Evolutionary conservation across 352 stramenopile genomes (phyloP).

Genomic region (Globisporangium megalacanthum): DNA sequence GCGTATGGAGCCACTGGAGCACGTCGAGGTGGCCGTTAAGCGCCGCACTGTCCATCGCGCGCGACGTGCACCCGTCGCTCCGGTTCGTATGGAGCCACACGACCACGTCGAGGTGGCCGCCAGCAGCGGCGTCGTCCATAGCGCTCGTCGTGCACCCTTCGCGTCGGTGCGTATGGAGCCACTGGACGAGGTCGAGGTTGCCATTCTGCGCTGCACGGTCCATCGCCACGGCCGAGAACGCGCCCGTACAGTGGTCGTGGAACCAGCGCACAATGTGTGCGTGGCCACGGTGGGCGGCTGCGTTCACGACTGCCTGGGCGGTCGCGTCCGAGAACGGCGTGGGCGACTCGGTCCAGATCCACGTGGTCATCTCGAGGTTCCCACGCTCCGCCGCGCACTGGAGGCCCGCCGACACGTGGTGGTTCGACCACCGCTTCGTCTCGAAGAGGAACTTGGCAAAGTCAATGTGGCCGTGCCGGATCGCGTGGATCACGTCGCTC

Average conservation of each 20-base stretch:
- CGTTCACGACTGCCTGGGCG: background rate
- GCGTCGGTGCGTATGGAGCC: background rate
- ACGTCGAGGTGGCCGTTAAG: background rate
- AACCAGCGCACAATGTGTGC: background rate
- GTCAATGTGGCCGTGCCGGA: conserved; percentile 3
- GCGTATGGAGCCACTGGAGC: background rate
- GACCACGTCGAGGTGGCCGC: conserved; percentile 1
- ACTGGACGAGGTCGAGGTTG: background rate
- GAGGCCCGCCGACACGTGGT: background rate
- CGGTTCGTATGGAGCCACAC: background rate
- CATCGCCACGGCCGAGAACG: background rate
- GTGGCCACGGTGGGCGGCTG: background rate
- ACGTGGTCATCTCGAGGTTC: background rate
- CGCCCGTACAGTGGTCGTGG: conserved; percentile 9
- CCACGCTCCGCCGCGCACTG: background rate
- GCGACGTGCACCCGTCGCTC: no score
- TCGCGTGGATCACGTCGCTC: background rate
- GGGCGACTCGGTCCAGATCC: conserved; percentile 3
- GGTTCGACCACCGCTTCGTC: conserved; percentile 1
- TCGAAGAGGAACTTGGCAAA: conserved; percentile 2
- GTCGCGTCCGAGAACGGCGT: conserved; percentile 2
- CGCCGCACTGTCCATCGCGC: background rate
- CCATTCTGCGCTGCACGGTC: background rate
- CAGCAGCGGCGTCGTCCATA: background rate
- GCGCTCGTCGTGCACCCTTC: background rate